phyloP scores from a whole-genome alignment of 306 rosid genomes.

The Medicago lupulina region DNA sequence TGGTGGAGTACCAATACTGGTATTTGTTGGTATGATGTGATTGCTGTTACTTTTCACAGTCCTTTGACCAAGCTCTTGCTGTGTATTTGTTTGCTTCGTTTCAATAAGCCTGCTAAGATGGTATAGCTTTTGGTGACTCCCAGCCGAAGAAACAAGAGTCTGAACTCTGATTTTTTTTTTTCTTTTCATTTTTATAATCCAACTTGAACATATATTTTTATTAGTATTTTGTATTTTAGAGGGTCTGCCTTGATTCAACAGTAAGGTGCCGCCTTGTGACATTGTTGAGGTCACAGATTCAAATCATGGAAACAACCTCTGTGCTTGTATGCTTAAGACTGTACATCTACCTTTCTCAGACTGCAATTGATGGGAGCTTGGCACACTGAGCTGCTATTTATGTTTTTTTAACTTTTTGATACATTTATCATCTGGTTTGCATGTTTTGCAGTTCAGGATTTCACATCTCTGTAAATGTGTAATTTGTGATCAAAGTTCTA shows the following conservation, averaged over 20 bases:
- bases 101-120: not conserved
- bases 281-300: not conserved
- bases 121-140: not conserved
- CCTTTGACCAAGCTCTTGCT: not conserved
- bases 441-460: slow-evolving; percentile 12
- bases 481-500: slow-evolving; percentile 15
- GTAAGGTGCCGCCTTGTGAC: not conserved
- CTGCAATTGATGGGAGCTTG: not conserved
- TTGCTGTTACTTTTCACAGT: not conserved
- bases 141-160: not conserved
- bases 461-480: slow-evolving; percentile 5
- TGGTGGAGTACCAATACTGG: not conserved
- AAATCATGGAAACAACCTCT: no score
- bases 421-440: slow-evolving; percentile 24
- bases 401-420: slow-evolving; percentile 8
- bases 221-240: slow-evolving; percentile 5
- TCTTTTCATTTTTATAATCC: not conserved
- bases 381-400: not conserved
- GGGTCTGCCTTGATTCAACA: not conserved
- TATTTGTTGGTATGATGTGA: not conserved
- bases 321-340: no score
- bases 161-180: not conserved
- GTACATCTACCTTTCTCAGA: not conserved
- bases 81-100: not conserved
- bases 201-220: not conserved